Base-by-base conservation (phyloP, 108 stramenopile genomes). In the Bacterosira constricta region DNA sequence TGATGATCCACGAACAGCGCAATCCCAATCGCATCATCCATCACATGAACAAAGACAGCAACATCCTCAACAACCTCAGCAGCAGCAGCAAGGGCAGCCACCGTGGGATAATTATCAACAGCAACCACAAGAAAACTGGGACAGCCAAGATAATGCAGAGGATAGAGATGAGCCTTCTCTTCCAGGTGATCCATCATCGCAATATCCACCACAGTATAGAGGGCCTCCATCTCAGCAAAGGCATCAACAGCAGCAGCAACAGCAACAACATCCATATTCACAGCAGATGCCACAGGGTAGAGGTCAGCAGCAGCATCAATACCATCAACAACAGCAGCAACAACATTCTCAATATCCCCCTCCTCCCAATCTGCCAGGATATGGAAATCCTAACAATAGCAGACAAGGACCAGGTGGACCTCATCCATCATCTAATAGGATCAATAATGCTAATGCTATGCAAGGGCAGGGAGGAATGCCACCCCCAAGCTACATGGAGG, bases 351-450 rank as follows among this genome's bases (percentile, higher is more conserved):
- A 34, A 47, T 72, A 72, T 51, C 71, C 59, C 15, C 71, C 64
- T 29, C 74, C 74, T 2, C 74, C 74, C 31, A 53, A 75, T 30
- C 38, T 75, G 34, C 74, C 74, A 25, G 56, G 47, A 37, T 32
- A 64, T 29, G 53, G 71, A 45, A 18, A 45, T 9, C 50, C 5
- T 5, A 5, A n/a, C 46, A 23, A 34, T n/a, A 32, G 41, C 39
- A 34, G 21, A 11, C 31, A n/a, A n/a, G 49, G 50, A 69, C 49
- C 6, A 26, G 36, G 57, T 35, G 52, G 23, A 41, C 17, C 27
- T 35, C 21, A 29, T 38, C 61, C 52, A 13, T 46, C 67, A 31
- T 64, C 63, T 29, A 36, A 27, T 36, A 58, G 47, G 51, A 26
- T 59, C 44, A 23, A 51, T 18, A 51, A 53, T 61, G 57, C 56